Base-by-base conservation (phyloP, 305 asterid genomes). In the Rubia tinctorum region DNA sequence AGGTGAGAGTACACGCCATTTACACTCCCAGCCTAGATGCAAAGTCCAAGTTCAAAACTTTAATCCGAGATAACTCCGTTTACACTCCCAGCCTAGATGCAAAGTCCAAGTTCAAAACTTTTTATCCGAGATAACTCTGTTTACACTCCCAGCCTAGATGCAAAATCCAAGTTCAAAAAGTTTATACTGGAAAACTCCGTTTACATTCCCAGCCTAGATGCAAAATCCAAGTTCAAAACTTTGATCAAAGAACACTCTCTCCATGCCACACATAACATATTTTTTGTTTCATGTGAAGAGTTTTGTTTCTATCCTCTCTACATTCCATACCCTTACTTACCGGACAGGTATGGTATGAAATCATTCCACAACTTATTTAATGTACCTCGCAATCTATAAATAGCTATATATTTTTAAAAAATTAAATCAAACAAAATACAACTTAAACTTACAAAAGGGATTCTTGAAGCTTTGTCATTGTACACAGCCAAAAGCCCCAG, bases 401-500 rank as follows among this genome's bases (percentile, higher is more conserved):
- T 60, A 3, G 7, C 11, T 7, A 23, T 2, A 15, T 10, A 20
- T 59, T 30, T n/a, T n/a, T 6, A 47, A 49, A 69, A 53, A 69
- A 15, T 4, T 44, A n/a, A n/a, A n/a, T 4, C 55, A 56, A 20
- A 3, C 7, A 17, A 2, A 10, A 39, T 8, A 71, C 12, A 49
- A 8, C n/a, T 42, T 25, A 42, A 62, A 88, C 98, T 90, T 88
- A 94, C 97, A 73, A 81, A 94, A 47, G 98, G 96, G 60, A 89
- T 89, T 72, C 72, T 86, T n/a, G 99, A 90, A 75, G 99, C 98
- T 84, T 94, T 92, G 84, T 92, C 98, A 56, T 92, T 92, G 98
- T 91, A 94, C 62, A 81, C 89, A 75, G 92, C 97, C 72, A 90
- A 76, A 47, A 89, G 80, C 76, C 99, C 99, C 45, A 94, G 91